phyloP scores from a whole-genome alignment of 208 protist species.

The Wallacemonas rigidus region DNA sequence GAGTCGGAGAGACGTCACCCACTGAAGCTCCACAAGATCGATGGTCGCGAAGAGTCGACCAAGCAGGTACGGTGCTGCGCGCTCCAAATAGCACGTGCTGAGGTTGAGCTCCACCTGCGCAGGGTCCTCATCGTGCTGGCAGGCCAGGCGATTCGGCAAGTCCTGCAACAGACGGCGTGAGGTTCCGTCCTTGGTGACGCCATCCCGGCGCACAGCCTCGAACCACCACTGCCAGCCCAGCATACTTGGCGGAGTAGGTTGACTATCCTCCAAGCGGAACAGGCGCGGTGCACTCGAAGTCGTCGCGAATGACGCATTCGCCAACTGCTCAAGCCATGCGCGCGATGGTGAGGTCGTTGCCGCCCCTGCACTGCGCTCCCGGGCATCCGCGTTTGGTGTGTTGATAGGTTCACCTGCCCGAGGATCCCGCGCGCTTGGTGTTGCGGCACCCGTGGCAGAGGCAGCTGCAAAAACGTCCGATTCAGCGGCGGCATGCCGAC shows the following conservation, averaged over 20 bases:
- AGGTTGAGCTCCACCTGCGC: constrained; percentile 71
- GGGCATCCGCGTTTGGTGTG: neutral
- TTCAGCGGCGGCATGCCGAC: neutral
- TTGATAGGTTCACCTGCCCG: neutral
- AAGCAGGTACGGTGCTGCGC: constrained; percentile 71
- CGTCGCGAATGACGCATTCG: constrained; percentile 18
- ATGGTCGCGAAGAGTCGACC: constrained; percentile 60
- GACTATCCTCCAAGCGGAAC: constrained; percentile 48
- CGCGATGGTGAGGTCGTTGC: constrained; percentile 1
- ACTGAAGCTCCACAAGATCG: constrained; percentile 56
- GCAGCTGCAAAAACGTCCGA: neutral
- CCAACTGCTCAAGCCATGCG: constrained; percentile 13
- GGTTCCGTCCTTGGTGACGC: constrained; percentile 65
- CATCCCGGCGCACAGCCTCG: constrained; percentile 57
- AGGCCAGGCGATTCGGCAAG: constrained; percentile 47
- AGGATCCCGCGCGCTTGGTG: neutral
- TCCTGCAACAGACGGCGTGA: constrained; percentile 61
- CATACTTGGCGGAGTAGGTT: constrained; percentile 28
- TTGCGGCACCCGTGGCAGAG: neutral
- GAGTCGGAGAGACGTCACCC: constrained; percentile 75
- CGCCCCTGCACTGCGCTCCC: neutral
- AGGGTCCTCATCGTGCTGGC: constrained; percentile 63
- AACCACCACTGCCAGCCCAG: constrained; percentile 79
- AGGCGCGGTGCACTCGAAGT: constrained; percentile 63
- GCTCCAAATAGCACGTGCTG: constrained; percentile 77